phyloP scores from a whole-genome alignment of 768 basidiomycete species.

The Neoboletus magnificus region DNA sequence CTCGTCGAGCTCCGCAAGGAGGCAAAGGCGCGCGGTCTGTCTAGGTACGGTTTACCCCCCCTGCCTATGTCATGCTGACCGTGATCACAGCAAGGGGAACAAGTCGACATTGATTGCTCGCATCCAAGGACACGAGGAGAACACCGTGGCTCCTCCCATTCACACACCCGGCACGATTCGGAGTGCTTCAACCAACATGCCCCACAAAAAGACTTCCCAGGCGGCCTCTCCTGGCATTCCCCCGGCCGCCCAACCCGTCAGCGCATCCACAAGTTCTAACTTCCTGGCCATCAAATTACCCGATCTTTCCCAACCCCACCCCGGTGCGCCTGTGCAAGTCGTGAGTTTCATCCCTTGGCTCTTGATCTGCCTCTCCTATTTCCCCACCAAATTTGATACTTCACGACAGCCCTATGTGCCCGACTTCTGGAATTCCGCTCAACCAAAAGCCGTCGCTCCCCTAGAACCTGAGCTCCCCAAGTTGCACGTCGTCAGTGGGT shows the following conservation, averaged over 20 bases:
- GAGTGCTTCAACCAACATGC: conserved; percentile 21
- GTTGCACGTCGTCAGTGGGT: conserved; percentile 48
- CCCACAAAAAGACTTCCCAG: conserved; percentile 25
- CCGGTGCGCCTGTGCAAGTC: conserved; percentile 49
- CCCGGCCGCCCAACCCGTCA: conserved; percentile 26
- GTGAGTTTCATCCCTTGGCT: conserved; percentile 53
- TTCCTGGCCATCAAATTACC: conserved; percentile 57
- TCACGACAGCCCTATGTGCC: conserved; percentile 52
- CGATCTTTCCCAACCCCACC: conserved; percentile 43
- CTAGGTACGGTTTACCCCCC: too few species aligned
- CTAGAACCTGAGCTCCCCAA: conserved; percentile 38
- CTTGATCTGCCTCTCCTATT: background rate
- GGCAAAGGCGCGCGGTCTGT: conserved; percentile 52
- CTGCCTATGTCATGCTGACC: conserved; percentile 13
- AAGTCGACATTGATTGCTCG: conserved; percentile 55
- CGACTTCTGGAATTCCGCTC: conserved; percentile 58
- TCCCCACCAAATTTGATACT: background rate
- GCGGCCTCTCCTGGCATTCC: conserved; percentile 44
- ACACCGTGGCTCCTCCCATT: conserved; percentile 12
- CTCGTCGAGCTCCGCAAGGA: conserved; percentile 50
- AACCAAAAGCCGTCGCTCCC: conserved; percentile 30
- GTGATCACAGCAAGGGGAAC: conserved; percentile 47
- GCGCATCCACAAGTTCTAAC: conserved; percentile 21
- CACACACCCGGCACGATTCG: conserved; percentile 20
- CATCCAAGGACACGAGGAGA: conserved; percentile 49